Evolutionary conservation across 1,284 basidiomycete genomes (phyloP).

Genomic region (Violaceomyces palustris): DNA sequence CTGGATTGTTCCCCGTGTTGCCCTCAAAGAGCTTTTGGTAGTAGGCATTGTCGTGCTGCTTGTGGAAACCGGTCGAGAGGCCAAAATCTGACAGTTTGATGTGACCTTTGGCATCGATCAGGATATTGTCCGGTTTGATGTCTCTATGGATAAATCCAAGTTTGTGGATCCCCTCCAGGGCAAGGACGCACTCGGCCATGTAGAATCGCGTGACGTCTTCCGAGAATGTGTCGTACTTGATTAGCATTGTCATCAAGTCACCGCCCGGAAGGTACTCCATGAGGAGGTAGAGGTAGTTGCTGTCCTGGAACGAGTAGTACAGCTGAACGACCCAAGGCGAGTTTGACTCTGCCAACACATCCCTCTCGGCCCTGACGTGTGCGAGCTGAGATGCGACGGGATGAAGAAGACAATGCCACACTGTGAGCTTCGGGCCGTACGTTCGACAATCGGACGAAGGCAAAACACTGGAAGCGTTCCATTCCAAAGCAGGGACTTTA

Average conservation of each 20-base stretch:
- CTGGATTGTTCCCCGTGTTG: constrained; percentile 19
- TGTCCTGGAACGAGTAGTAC: constrained; percentile 98
- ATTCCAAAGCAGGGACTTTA: no score
- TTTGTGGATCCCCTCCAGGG: constrained; percentile 95
- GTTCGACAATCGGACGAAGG: background rate
- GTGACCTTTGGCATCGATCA: constrained; percentile 89
- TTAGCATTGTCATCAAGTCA: constrained; percentile 97
- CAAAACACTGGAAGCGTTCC: background rate
- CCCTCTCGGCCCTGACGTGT: constrained; percentile 95
- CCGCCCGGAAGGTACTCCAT: constrained; percentile 99
- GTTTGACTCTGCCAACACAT: constrained; percentile 93
- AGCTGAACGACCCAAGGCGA: constrained; percentile 97
- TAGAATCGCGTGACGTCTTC: constrained; percentile 99
- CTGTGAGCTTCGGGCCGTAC: no score
- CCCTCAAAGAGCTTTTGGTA: constrained; percentile 86
- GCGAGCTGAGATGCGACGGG: no score
- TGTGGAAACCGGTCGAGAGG: constrained; percentile 89
- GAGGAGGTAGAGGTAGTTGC: constrained; percentile 90
- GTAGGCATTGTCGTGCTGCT: constrained; percentile 86
- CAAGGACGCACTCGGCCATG: constrained; percentile 96
- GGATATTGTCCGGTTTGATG: constrained; percentile 95
- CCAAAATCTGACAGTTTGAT: constrained; percentile 95
- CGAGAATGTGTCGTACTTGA: constrained; percentile 98
- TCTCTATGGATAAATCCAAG: constrained; percentile 97
- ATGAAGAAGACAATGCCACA: background rate